phyloP scores from a whole-genome alignment of 73 alveolate species.

The Blepharisma stoltei region DNA sequence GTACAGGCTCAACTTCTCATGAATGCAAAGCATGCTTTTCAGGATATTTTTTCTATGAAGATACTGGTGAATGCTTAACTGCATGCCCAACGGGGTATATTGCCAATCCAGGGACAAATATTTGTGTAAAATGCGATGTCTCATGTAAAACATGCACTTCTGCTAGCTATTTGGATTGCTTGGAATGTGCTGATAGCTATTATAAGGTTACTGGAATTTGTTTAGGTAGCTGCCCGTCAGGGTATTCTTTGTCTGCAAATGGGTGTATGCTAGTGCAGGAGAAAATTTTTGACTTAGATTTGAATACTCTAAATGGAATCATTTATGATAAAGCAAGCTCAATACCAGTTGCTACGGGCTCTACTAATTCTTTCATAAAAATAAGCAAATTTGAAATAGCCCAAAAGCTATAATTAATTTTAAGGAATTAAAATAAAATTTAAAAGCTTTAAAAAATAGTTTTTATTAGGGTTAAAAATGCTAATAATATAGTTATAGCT shows the following conservation, averaged over 20 bases:
- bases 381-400: too few relatives aligned
- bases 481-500: too few relatives aligned
- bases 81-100: neutral
- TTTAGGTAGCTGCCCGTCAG: slow-evolving; percentile 4
- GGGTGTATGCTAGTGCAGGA: neutral
- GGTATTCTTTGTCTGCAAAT: neutral
- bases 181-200: neutral
- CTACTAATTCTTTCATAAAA: too few relatives aligned
- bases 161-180: neutral
- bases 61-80: neutral
- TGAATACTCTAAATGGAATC: neutral
- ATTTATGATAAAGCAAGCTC: neutral
- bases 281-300: neutral
- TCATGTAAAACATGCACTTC: neutral
- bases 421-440: too few relatives aligned
- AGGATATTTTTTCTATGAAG: neutral
- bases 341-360: slow-evolving; percentile 19
- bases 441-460: too few relatives aligned
- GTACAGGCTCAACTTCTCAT: neutral
- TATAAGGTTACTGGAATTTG: neutral
- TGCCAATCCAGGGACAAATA: neutral
- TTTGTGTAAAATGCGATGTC: neutral
- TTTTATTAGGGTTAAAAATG: too few relatives aligned
- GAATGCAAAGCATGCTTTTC: neutral
- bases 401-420: too few relatives aligned